These are phyloP conservation scores for Saccharomycopsis synnaedendra DNA, from an alignment of 805 yeast species.

Conservation along the genomic window DNA sequence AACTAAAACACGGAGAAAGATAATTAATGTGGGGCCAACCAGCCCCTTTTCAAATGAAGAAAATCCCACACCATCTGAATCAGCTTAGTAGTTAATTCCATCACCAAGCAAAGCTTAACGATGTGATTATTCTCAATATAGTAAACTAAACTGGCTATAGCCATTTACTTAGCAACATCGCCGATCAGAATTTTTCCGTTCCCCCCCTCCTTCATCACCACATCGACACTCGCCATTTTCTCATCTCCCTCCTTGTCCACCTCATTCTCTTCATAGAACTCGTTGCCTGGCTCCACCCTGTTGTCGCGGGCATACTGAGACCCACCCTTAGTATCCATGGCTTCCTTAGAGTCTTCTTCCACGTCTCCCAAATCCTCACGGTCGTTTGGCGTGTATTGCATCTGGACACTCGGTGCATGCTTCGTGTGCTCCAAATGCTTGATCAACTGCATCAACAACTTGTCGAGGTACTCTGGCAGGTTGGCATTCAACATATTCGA, in stretches of 20 bases:
- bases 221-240: background rate
- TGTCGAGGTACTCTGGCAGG: conserved; percentile 82
- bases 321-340: conserved; percentile 87
- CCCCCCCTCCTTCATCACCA: background rate
- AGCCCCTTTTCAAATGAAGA: too few relatives aligned
- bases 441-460: conserved; percentile 66
- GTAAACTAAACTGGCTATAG: too few relatives aligned
- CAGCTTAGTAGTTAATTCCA: too few relatives aligned
- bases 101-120: too few relatives aligned
- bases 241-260: background rate
- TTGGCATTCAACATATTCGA: conserved; percentile 96
- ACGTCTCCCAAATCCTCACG: conserved; percentile 79
- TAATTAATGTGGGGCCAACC: too few relatives aligned
- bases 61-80: too few relatives aligned
- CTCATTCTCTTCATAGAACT: conserved; percentile 55
- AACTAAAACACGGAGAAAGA: too few relatives aligned
- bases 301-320: conserved; percentile 77
- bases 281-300: conserved; percentile 58
- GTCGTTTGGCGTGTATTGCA: conserved; percentile 82
- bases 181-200: background rate
- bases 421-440: conserved; percentile 79
- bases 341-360: conserved; percentile 70
- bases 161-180: too few relatives aligned
- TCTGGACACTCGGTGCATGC: conserved; percentile 94
- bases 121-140: too few relatives aligned